Conservation (phyloP, 495 filamentous ascomycete species). For the Aspergillus cavernicola region DNA sequence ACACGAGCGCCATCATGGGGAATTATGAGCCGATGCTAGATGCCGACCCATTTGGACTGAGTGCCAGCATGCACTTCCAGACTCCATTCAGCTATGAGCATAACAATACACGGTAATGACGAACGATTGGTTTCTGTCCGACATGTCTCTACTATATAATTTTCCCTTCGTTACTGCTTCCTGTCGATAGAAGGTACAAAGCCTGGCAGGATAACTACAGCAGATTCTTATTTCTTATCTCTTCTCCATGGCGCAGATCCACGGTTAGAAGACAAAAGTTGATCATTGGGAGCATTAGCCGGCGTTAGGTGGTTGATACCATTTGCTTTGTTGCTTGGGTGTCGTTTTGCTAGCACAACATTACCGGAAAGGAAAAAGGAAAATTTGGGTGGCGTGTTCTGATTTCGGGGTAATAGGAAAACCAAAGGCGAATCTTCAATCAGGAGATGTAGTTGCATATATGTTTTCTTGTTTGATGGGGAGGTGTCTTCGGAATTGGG, state of each 20-base stretch:
- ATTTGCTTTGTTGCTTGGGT: slow-evolving; percentile 18
- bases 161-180: slow-evolving; percentile 3
- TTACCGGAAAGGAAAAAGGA: slow-evolving; percentile 12
- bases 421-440: neutral
- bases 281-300: slow-evolving; percentile 20
- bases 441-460: neutral
- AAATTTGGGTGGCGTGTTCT: slow-evolving; percentile 2
- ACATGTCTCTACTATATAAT: neutral
- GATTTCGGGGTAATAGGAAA: neutral
- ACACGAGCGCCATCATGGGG: slow-evolving; percentile 67
- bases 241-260: slow-evolving; percentile 13
- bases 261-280: slow-evolving; percentile 21
- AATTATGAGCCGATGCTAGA: slow-evolving; percentile 80
- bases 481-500: slow-evolving; percentile 1
- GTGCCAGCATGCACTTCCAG: slow-evolving; percentile 91
- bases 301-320: slow-evolving; percentile 30
- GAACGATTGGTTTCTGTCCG: neutral
- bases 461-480: neutral
- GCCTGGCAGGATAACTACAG: neutral
- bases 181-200: neutral
- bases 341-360: slow-evolving; percentile 5
- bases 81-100: slow-evolving; percentile 81
- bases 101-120: slow-evolving; percentile 37
- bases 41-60: slow-evolving; percentile 85
- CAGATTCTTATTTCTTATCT: slow-evolving; percentile 3